phyloP scores from a whole-genome alignment of 2,329 filamentous ascomycete species.

The Aspergillaceae sp. region DNA sequence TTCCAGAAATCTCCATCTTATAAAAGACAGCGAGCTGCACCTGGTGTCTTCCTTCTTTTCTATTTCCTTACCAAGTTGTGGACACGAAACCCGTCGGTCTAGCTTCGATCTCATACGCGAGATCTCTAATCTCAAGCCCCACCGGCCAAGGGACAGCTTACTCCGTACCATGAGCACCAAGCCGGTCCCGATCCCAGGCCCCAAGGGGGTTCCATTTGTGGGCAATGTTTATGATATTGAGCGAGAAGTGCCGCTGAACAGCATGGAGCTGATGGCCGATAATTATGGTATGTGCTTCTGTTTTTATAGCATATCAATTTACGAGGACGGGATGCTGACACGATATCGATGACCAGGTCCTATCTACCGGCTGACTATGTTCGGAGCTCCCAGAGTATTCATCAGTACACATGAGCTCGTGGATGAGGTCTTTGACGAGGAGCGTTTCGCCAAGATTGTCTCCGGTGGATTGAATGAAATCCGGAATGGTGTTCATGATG shows the following conservation, averaged over 20 bases:
- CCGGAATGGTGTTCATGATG: slow-evolving; percentile 54
- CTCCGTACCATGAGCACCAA: slow-evolving; percentile 10
- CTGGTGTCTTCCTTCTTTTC: too few relatives aligned
- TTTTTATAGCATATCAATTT: neutral
- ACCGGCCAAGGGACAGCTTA: neutral
- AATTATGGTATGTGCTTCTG: slow-evolving; percentile 49
- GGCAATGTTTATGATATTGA: slow-evolving; percentile 60
- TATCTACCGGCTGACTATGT: slow-evolving; percentile 50
- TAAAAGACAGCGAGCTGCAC: too few relatives aligned
- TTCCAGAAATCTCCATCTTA: too few relatives aligned
- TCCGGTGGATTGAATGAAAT: slow-evolving; percentile 46
- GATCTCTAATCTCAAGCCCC: neutral
- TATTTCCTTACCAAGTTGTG: too few relatives aligned
- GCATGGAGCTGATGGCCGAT: slow-evolving; percentile 51
- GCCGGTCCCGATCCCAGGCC: slow-evolving; percentile 49
- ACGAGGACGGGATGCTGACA: too few relatives aligned
- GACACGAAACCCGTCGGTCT: neutral
- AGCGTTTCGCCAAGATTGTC: slow-evolving; percentile 54
- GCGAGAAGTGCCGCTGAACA: slow-evolving; percentile 47
- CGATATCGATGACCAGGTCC: slow-evolving; percentile 35
- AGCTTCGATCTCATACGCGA: neutral
- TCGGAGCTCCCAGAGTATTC: slow-evolving; percentile 40
- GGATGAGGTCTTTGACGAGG: slow-evolving; percentile 58
- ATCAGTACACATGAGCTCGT: slow-evolving; percentile 48
- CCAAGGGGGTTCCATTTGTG: slow-evolving; percentile 55